These are phyloP conservation scores for Tremella yokohamensis DNA, from an alignment of 768 basidiomycete species.

Conservation along the genomic window DNA sequence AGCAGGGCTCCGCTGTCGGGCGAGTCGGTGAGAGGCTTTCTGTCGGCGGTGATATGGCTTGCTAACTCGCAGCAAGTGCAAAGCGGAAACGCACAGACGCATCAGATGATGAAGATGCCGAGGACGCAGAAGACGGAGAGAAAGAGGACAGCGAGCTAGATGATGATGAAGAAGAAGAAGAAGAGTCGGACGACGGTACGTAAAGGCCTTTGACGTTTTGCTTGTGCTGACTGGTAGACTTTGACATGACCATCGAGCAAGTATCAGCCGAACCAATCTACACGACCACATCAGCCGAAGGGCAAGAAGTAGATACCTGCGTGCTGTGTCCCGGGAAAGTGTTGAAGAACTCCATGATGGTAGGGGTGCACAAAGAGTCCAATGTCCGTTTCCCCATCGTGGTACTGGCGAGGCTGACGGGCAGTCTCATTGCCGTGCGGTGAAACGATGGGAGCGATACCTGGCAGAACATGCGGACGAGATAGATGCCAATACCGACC, in stretches of 20 bases:
- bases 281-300: background rate
- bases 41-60: background rate
- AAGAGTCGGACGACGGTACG: background rate
- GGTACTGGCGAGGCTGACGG: background rate
- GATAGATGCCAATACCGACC: constrained; percentile 12
- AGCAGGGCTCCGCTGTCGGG: background rate
- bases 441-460: background rate
- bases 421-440: background rate
- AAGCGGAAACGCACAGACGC: constrained; percentile 7
- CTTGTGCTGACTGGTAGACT: constrained; percentile 10
- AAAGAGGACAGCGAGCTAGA: background rate
- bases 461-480: background rate
- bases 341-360: constrained; percentile 31
- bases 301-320: constrained; percentile 16
- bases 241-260: constrained; percentile 28
- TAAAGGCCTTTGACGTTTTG: background rate
- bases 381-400: constrained; percentile 15
- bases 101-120: background rate
- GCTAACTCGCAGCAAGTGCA: background rate
- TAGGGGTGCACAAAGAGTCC: constrained; percentile 25
- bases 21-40: background rate
- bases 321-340: constrained; percentile 37
- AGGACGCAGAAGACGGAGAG: background rate
- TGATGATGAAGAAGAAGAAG: too few relatives aligned
- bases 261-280: constrained; percentile 31